Base-by-base conservation (phyloP, 2,329 filamentous ascomycete genomes). In the Cladosporium phlei region DNA sequence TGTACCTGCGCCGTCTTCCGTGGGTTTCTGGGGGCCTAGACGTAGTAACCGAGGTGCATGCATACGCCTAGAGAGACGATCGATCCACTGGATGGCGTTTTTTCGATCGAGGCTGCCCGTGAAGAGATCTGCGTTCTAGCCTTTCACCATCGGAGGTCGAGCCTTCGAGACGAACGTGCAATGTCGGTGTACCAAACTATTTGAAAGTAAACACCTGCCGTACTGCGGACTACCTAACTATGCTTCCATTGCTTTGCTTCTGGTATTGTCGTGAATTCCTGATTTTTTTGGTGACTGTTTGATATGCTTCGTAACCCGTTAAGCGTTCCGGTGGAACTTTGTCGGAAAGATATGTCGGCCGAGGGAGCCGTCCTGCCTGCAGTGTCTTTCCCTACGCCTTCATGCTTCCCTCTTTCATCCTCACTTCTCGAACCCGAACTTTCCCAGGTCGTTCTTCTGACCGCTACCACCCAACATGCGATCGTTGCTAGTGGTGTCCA, bases 351-450 rank as follows among this genome's bases (percentile, higher is more conserved):
- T 3, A 16, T 19, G 3, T 38, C 8, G 11, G 27, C 19, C 22
- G 9, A 38, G 14, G 22, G 8, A 22, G 22, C 14, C 21, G 35
- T 30, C 37, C 37, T 39, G 17, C 12, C 11, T 25, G 24, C 10
- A 39, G n/a, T 21, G 6, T 7, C 9, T 25, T 14, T 27, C 8
- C n/a, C 21, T 8, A 16, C 21, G 14, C 21, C 14, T 22, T 38
- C 22, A n/a, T n/a, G n/a, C n/a, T n/a, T n/a, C n/a, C n/a, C n/a
- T n/a, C 24, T 25, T 6, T 11, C 24, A 25, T 25, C 24, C 30
- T 22, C 56, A 61, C 50, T 61, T 61, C 59, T 83, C 81, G 56
- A 82, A 83, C 53, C 78, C 79, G 55, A 82, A 80, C 52, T 74
- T 76, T 11, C 79, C 79, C 42, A 82, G 56, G 9, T 72, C 72